A percentile compares a stretch with the other conserved stretches of the same genome.
These are phyloP conservation scores for Russula vinacea DNA, from an alignment of 768 basidiomycete genomes.

Conservation along the genomic window DNA sequence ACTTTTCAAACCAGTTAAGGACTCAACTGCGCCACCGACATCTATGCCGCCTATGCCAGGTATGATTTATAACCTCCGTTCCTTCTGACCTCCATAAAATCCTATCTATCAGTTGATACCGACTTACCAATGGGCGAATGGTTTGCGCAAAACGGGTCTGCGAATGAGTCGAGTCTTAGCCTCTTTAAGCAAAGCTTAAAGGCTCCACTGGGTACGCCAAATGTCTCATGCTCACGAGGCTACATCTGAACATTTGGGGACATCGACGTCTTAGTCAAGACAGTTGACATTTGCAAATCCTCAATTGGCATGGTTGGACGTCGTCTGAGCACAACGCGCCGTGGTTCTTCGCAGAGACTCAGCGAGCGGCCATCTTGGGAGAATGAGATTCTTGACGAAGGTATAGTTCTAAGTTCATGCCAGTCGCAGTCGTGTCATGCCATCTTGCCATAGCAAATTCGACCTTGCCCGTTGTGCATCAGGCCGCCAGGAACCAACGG, in stretches of 20 bases:
- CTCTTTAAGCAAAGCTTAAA: conserved; percentile 68
- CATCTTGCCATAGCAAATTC: conserved; percentile 42
- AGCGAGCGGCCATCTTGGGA: conserved; percentile 48
- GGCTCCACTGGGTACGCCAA: conserved; percentile 62
- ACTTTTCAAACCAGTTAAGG: conserved; percentile 12
- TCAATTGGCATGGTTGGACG: conserved; percentile 38
- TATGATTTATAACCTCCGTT: conserved; percentile 37
- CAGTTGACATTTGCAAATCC: conserved; percentile 63
- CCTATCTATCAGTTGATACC: conserved; percentile 21
- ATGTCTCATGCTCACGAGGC: too few relatives aligned
- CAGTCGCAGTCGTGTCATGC: not conserved
- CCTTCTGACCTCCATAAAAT: not conserved
- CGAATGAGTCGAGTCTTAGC: conserved; percentile 42
- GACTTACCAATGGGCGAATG: conserved; percentile 16
- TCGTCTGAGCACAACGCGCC: conserved; percentile 4
- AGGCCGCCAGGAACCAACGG: conserved; percentile 52
- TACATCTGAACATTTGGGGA: not conserved
- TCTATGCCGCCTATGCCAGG: conserved; percentile 13
- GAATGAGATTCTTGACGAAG: conserved; percentile 44
- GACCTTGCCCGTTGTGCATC: conserved; percentile 51
- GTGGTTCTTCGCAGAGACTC: conserved; percentile 30
- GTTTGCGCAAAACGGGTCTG: conserved; percentile 23
- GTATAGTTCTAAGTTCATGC: conserved; percentile 33
- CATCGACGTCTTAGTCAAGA: conserved; percentile 51
- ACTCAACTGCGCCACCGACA: conserved; percentile 8